Evolutionary conservation across 257 asterid genomes (phyloP).

Genomic region (Plantago major): DNA sequence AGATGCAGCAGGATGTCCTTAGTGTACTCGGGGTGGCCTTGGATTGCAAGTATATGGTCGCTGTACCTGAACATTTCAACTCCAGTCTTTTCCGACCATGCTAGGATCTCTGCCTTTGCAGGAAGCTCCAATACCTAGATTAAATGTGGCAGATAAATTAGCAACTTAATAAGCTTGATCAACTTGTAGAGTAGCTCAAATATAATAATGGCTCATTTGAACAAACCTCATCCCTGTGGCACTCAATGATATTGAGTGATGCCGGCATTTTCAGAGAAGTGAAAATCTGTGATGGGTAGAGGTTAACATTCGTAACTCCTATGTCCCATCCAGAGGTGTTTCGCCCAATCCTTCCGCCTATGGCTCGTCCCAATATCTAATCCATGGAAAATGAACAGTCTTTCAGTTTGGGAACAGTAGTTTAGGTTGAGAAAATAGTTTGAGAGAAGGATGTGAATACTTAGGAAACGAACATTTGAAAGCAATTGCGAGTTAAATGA

Average conservation of each 20-base stretch:
- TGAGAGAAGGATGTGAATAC: not conserved
- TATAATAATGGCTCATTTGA: not conserved
- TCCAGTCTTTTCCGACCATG: conserved; percentile 72
- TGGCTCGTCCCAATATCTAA: conserved; percentile 74
- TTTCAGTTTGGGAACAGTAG: not conserved
- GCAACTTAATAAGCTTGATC: not conserved
- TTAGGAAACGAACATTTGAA: not conserved
- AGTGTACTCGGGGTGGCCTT: conserved; percentile 94
- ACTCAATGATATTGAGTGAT: conserved; percentile 58
- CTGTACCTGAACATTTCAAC: conserved; percentile 75
- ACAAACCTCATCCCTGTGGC: conserved; percentile 87
- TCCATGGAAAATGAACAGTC: not conserved
- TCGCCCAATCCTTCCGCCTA: conserved; percentile 76
- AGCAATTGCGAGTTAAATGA: not conserved
- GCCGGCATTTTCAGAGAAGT: conserved; percentile 54
- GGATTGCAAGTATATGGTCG: conserved; percentile 85
- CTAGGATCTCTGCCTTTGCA: conserved; percentile 65
- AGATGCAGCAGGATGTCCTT: conserved; percentile 70
- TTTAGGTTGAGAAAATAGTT: not conserved
- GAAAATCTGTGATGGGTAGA: conserved; percentile 50
- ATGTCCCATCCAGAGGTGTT: conserved; percentile 82
- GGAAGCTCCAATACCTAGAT: conserved; percentile 70
- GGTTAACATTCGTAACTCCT: conserved; percentile 54
- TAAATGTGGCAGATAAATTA: not conserved
- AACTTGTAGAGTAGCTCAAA: not conserved